Evolutionary conservation across 768 basidiomycete species (phyloP), one percentile per base, ranked within the genome.

Genomic region (Asterophora parasitica): DNA sequence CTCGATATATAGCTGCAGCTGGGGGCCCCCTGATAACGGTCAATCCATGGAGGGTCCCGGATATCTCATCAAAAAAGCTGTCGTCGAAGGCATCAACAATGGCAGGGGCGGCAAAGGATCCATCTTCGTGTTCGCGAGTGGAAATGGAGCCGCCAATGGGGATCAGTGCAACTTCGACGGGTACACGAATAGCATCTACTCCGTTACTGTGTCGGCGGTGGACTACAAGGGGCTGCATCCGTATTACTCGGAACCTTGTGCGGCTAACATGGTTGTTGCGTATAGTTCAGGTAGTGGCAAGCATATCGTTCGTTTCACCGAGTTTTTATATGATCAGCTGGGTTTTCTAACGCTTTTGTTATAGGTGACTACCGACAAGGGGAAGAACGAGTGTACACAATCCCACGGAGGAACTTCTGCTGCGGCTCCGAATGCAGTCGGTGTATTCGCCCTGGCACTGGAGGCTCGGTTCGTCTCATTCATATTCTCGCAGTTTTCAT

Each of bases 91-190:
- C 15, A 81, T 97, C 32, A 85, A 88, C 64, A 85, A 88, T 28
- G 96, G 96, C 1, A 81, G 96, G 37, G 76, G 68, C 20, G 92
- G 93, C 17, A 92, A 89, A 60, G 96, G 96, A 1, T 92, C 88
- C 27, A 75, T 99, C 51, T 98, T 88, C 55, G 96, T 99, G 20
- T 99, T 98, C 60, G 96, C 96, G 4, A 93, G 91, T 45, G 96
- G 96, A 0, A 99, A 99, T 61, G 96, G 96, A 7, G 96, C 92
- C 26, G 78, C 77, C 7, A 76, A 78, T 46, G 91, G 88, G 13
- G 96, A 99, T 61, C 95, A 98, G 65, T 99, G 96, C 73, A 99
- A 99, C 64, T 98, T 99, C 61, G 95, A 98, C 57, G 96, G 96
- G 6, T 99, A 99, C 65, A 99, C 96, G 10, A 99, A 99, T 63